Base-by-base conservation (phyloP, 148 eudicot species). In the Vaccinium vitisidaea region DNA sequence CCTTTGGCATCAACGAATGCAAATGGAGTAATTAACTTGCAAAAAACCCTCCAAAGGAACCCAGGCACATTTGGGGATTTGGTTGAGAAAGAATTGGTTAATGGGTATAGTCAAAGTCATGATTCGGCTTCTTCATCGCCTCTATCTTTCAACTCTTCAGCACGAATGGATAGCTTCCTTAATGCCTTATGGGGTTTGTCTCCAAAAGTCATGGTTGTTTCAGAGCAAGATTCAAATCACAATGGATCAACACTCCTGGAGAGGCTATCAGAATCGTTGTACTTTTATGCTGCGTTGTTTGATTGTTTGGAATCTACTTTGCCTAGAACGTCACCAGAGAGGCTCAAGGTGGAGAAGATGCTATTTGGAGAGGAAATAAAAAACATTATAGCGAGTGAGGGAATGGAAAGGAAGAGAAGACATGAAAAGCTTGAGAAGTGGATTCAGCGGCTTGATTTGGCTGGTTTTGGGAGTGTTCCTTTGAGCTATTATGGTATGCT, bases 381-480 rank as follows among this genome's bases (percentile, higher is more conserved):
- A 88, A 92, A 93, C 83, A 93, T 97, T 6, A 90, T 97, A 46
- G 90, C 98, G 19, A 92, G 96, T 86, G 98, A 97, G 84, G 99
- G 99, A 46, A 83, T 80, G 0, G 96, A 93, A 49, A 92, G 98
- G 88, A 89, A 89, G 85, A 91, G 91, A 73, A 94, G 98, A 54
- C 99, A 96, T 39, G 98, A 96, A 80, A 96, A 93, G 88, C 93
- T 93, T 18, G 99, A 96, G 49, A 94, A 88, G 86, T 96, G 99
- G 99, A 83, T 86, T 76, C 95, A 88, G 80, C 91, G 97, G 84
- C 88, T 96, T 12, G 94, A 92, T 27, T 82, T 89, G 67, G 92
- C 93, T 14, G 97, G 98, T 5, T 94, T 96, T 67, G 91, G 89
- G 49, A 89, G 86, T 52, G 90, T 90, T 79, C 92, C 92, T 21